Conservation (phyloP, 2,329 filamentous ascomycete species). For the Berkeleyomyces basicola region DNA sequence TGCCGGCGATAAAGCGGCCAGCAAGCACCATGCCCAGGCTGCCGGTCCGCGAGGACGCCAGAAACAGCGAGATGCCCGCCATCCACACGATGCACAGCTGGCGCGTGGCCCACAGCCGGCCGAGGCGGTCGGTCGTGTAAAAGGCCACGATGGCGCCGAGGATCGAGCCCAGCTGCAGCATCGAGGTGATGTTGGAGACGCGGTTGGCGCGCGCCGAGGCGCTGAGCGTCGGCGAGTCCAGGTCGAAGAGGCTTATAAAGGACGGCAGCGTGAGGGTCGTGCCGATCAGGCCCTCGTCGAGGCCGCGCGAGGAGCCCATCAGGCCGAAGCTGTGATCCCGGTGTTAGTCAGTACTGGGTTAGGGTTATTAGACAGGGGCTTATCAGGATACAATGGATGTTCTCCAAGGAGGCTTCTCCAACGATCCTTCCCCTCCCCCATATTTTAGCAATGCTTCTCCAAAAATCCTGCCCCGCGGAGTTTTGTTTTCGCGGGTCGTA, state of each 20-base stretch:
- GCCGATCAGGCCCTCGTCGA: constrained; percentile 67
- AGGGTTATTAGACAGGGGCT: neutral
- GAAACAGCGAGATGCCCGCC: constrained; percentile 40
- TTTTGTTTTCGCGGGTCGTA: neutral
- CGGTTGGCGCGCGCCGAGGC: constrained; percentile 43
- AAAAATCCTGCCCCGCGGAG: neutral
- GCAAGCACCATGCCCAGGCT: constrained; percentile 42
- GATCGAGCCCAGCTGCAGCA: constrained; percentile 68
- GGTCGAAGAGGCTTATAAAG: constrained; percentile 30
- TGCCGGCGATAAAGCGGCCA: constrained; percentile 47
- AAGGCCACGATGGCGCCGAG: constrained; percentile 50
- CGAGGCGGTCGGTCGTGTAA: constrained; percentile 40
- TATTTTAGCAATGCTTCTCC: neutral
- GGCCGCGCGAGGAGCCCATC: constrained; percentile 58
- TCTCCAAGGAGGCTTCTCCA: neutral
- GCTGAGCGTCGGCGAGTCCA: constrained; percentile 37
- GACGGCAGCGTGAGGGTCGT: constrained; percentile 29
- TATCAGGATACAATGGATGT: neutral
- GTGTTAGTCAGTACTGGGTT: neutral
- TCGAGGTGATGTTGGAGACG: constrained; percentile 60
- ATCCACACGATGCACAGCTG: constrained; percentile 41
- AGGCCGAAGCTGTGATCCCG: constrained; percentile 40
- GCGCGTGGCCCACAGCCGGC: constrained; percentile 45
- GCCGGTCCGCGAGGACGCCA: constrained; percentile 33
- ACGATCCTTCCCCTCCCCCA: neutral